phyloP scores from a whole-genome alignment of 306 rosid species.

The Abrus pulchellus region DNA sequence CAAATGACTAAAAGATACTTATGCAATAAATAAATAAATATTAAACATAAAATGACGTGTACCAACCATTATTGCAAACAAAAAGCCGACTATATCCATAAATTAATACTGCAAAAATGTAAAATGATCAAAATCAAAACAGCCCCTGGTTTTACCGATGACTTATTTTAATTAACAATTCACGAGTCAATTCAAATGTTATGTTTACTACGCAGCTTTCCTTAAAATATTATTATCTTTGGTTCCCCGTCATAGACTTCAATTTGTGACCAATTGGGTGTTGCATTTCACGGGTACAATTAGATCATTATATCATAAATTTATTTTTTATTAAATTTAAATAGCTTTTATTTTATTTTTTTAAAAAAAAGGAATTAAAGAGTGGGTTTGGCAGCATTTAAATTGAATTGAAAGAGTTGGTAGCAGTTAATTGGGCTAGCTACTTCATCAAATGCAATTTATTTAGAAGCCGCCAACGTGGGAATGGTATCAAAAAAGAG shows the following conservation, averaged over 20 bases:
- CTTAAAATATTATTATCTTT: neutral
- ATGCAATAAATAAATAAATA: too few relatives aligned
- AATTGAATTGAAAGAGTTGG: neutral
- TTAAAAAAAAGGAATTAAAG: too few relatives aligned
- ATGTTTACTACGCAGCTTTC: neutral
- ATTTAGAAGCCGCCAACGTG: neutral
- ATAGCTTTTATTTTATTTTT: neutral
- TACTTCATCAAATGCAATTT: neutral
- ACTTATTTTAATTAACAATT: neutral
- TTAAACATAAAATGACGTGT: neutral
- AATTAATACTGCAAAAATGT: neutral
- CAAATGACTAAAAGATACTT: neutral
- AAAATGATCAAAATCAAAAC: neutral
- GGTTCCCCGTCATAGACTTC: neutral
- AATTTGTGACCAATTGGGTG: too few relatives aligned
- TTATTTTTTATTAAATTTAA: neutral
- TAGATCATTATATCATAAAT: neutral
- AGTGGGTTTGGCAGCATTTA: neutral
- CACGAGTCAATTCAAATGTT: neutral
- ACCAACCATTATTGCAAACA: neutral
- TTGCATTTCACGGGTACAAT: too few relatives aligned
- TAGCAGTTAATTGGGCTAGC: neutral
- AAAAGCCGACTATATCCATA: neutral
- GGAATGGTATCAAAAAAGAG: neutral
- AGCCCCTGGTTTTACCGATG: conserved; percentile 8